Evolutionary conservation across 2,329 filamentous ascomycete genomes (phyloP), one percentile per base, ranked within the genome.

Genomic region (Verticillium dahliae): DNA sequence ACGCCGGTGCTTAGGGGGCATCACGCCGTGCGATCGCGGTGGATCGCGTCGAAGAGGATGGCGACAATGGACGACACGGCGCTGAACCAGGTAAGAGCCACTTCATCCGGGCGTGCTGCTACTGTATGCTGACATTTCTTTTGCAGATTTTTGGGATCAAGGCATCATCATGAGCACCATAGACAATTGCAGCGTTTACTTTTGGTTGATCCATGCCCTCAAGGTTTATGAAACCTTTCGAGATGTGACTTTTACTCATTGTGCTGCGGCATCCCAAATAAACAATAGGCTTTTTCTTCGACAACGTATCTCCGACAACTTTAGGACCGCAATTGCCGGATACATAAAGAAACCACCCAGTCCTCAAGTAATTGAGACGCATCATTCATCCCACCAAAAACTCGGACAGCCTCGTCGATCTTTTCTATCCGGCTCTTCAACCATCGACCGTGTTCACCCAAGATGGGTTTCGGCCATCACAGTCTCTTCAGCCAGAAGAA

Each of bases 1-100:
- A 81, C 77, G 35, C 80, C 80, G 11, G 52, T 65, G 14, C 62
- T 77, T 73, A 63, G 76, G 75, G 86, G 83, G 57, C 84, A 92
- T 65, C 90, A 93, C 72, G 84, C 90, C 60, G 86, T 93, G 56
- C 82, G 94, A 65, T 87, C 90, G 67, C 84, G 91, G 63, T 91
- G 93, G 74, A 97, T 98, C 69, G 89, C 89, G 61, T 91, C 95
- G 69, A 98, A 98, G 80, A 88, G 87, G 69, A 85, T 89, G 78
- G 92, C 93, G 2, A 84, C 92, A 62, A 84, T 92, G 78, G 90
- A 97, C 73, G 83, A 88, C 57, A 87, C 89, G 70, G 91, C 92
- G 14, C 76, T 98, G 70, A 94, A 93, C 73, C 92, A 97, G 86
- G 90, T 93, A 18, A 52, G 45, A 52, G 45, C 45, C 6, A 18